These are phyloP conservation scores for Pezizomycotina sp. DNA, from an alignment of 2,329 filamentous ascomycete species.

Conservation along the genomic window DNA sequence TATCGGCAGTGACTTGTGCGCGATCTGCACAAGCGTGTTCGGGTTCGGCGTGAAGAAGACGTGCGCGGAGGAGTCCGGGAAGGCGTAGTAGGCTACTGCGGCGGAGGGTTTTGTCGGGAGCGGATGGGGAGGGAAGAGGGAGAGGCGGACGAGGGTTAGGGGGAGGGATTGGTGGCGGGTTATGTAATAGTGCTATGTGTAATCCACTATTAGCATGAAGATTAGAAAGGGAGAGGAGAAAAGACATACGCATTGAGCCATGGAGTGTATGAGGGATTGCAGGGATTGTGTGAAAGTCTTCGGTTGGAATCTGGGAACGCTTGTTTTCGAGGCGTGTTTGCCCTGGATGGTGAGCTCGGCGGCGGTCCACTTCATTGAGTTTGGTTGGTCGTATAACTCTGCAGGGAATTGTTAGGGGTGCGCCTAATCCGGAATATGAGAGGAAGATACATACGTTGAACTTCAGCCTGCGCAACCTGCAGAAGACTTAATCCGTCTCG, in stretches of 20 bases:
- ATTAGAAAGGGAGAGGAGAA: constrained; percentile 33
- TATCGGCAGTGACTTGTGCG: constrained; percentile 65
- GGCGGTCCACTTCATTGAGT: constrained; percentile 47
- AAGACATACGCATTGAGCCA: constrained; percentile 28
- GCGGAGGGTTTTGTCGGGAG: constrained; percentile 33
- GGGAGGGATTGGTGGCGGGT: constrained; percentile 41
- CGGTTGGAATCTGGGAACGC: constrained; percentile 58
- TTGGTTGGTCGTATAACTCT: constrained; percentile 47
- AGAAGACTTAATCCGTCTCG: constrained; percentile 47
- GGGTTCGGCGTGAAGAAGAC: constrained; percentile 42
- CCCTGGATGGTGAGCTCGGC: constrained; percentile 37
- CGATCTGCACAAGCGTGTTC: constrained; percentile 44
- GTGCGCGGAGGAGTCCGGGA: constrained; percentile 63
- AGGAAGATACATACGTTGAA: constrained; percentile 32
- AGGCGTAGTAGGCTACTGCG: constrained; percentile 54
- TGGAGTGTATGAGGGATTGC: constrained; percentile 48
- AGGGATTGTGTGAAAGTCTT: constrained; percentile 64
- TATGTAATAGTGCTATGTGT: constrained; percentile 55
- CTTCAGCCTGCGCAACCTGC: constrained; percentile 52
- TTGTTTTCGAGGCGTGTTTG: too few species aligned
- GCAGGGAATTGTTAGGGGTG: constrained; percentile 4
- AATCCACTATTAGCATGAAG: constrained; percentile 60
- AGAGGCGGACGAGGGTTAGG: constrained; percentile 21
- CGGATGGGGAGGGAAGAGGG: constrained; percentile 26
- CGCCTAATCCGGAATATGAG: background rate